phyloP scores from a whole-genome alignment of 495 filamentous ascomycete species.

The Paragyromitra xinjiangensis region DNA sequence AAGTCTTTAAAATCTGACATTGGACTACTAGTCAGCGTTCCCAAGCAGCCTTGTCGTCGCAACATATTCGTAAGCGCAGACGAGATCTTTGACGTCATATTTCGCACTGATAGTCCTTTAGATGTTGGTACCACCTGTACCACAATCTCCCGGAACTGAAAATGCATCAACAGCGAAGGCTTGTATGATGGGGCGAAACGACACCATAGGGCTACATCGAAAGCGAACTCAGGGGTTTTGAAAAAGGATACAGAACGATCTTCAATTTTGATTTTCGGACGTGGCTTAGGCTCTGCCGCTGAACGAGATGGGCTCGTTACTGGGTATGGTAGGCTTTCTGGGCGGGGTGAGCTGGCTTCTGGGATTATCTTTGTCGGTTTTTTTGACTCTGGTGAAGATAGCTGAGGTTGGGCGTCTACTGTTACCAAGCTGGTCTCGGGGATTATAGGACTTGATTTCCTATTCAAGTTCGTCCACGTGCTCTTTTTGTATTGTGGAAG shows the following conservation, averaged over 20 bases:
- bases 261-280: slow-evolving; percentile 17
- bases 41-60: slow-evolving; percentile 36
- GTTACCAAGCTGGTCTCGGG: slow-evolving; percentile 38
- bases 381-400: neutral
- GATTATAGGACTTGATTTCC: slow-evolving; percentile 29
- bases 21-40: slow-evolving; percentile 19
- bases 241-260: slow-evolving; percentile 30
- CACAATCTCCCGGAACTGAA: slow-evolving; percentile 42
- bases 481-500: slow-evolving; percentile 19
- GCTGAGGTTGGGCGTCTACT: slow-evolving; percentile 30
- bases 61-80: slow-evolving; percentile 47
- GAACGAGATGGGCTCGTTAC: neutral
- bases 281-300: slow-evolving; percentile 1
- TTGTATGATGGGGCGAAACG: slow-evolving; percentile 37
- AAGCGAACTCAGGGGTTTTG: slow-evolving; percentile 39
- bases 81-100: slow-evolving; percentile 19
- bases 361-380: neutral
- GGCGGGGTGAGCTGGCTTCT: neutral
- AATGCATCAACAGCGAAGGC: slow-evolving; percentile 37
- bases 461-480: slow-evolving; percentile 29
- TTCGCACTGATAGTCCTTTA: slow-evolving; percentile 10
- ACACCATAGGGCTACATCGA: slow-evolving; percentile 42
- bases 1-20: slow-evolving; percentile 27
- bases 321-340: neutral
- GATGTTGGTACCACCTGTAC: slow-evolving; percentile 36